phyloP scores from a whole-genome alignment of 2,329 filamentous ascomycete genomes.

The Zymoseptoria crescenta region DNA sequence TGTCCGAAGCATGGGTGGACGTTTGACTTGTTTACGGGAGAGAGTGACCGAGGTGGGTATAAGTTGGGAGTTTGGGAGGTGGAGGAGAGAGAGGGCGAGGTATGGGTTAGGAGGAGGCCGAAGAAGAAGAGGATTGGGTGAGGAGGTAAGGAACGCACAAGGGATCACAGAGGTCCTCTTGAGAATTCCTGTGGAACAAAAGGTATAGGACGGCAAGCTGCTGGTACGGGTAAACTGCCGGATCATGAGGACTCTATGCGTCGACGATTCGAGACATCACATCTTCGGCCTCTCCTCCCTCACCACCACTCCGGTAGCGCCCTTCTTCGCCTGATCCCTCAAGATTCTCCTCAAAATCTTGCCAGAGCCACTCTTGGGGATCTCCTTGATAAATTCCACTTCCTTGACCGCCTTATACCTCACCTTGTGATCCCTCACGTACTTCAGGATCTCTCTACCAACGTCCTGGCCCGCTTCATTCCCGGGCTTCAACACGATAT shows the following conservation, averaged over 20 bases:
- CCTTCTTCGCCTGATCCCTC: slow-evolving; percentile 35
- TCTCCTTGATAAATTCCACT: slow-evolving; percentile 32
- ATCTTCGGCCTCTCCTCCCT: slow-evolving; percentile 30
- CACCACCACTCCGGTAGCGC: slow-evolving; percentile 26
- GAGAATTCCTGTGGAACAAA: not conserved
- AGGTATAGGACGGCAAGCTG: not conserved
- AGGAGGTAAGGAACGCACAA: not conserved
- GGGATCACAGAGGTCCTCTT: not conserved
- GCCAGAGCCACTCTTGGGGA: slow-evolving; percentile 29
- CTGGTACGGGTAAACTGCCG: not conserved
- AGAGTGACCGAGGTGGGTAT: slow-evolving; percentile 55
- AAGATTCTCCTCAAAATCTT: slow-evolving; percentile 34
- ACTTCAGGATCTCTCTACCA: slow-evolving; percentile 33
- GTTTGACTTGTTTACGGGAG: slow-evolving; percentile 59
- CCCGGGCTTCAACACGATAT: slow-evolving; percentile 27
- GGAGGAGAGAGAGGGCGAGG: slow-evolving; percentile 36
- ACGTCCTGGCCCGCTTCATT: slow-evolving; percentile 27
- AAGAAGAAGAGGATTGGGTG: slow-evolving; percentile 16
- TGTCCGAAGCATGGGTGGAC: slow-evolving; percentile 67
- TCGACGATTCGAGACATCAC: slow-evolving; percentile 4
- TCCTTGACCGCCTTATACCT: slow-evolving; percentile 42
- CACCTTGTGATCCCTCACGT: slow-evolving; percentile 35
- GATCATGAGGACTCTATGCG: not conserved
- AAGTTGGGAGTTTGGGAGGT: slow-evolving; percentile 57
- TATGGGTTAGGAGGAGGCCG: slow-evolving; percentile 31